Conservation (phyloP, 2,329 filamentous ascomycete species). For the Cordyceps javanica region DNA sequence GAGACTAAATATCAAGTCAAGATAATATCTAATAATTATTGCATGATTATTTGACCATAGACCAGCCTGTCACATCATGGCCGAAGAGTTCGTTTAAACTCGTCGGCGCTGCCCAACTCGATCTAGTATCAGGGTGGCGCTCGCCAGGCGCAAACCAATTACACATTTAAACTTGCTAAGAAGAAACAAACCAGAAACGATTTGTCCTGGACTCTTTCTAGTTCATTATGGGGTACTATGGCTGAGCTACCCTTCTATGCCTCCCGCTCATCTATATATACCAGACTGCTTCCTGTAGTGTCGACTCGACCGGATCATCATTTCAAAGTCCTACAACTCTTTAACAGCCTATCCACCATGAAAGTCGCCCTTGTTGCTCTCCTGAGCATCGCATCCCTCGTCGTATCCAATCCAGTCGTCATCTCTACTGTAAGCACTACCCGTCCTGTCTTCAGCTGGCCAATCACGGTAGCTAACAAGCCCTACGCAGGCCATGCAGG, state of each 20-base stretch:
- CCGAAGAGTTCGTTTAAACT: not conserved
- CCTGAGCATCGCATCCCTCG: not conserved
- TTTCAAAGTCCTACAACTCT: not conserved
- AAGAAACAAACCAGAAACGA: not conserved
- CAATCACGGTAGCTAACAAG: not conserved
- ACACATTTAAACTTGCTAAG: not conserved
- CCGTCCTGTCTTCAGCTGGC: not conserved
- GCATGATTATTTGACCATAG: no score
- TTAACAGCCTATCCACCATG: not conserved
- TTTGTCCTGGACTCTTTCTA: not conserved
- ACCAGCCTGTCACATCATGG: not conserved
- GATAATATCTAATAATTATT: no score
- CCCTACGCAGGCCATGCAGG: not conserved
- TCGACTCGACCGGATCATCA: no score
- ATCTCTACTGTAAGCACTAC: not conserved
- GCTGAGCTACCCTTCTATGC: no score
- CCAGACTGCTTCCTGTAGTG: not conserved
- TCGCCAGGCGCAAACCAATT: not conserved
- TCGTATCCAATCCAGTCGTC: not conserved
- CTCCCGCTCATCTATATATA: no score
- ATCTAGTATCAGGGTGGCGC: not conserved
- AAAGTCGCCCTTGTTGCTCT: conserved; percentile 2
- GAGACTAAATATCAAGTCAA: no score
- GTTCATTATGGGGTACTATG: no score
- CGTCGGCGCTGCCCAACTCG: not conserved